A percentile compares a stretch with the other conserved stretches of the same genome.
Evolutionary conservation across 495 filamentous ascomycete species (phyloP).

Genomic region (Entonaema liquescens): DNA sequence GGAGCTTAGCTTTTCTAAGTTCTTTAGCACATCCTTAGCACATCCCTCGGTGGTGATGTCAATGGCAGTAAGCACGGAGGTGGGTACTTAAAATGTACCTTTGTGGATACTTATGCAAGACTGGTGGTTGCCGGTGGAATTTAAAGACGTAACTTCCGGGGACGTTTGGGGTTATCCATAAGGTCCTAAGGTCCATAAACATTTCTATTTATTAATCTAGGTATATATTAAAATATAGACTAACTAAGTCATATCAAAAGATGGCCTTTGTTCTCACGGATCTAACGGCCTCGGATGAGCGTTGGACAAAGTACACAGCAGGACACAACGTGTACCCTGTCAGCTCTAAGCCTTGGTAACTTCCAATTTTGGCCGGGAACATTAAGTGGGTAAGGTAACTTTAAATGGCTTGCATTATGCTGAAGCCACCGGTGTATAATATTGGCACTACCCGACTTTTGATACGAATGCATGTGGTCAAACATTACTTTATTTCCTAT

Average conservation of each 20-base stretch:
- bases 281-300: background rate
- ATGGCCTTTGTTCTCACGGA: background rate
- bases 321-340: background rate
- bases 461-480: no score
- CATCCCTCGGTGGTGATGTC: conserved; percentile 36
- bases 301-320: background rate
- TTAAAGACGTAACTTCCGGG: background rate
- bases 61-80: conserved; percentile 13
- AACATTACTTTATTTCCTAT: background rate
- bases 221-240: background rate
- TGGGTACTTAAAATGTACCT: conserved; percentile 27
- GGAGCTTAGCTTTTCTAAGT: background rate
- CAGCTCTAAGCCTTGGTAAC: background rate
- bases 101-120: conserved; percentile 19
- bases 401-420: background rate
- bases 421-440: background rate
- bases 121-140: background rate
- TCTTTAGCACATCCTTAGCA: background rate
- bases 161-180: background rate
- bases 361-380: conserved; percentile 2
- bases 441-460: background rate
- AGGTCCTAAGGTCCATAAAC: background rate
- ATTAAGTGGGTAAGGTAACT: conserved; percentile 15
- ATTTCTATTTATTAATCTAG: background rate
- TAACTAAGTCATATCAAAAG: background rate